Evolutionary conservation across 73 alveolate genomes (phyloP), one percentile per base, ranked within the genome.

Genomic region (Symbiodinium pilosum): DNA sequence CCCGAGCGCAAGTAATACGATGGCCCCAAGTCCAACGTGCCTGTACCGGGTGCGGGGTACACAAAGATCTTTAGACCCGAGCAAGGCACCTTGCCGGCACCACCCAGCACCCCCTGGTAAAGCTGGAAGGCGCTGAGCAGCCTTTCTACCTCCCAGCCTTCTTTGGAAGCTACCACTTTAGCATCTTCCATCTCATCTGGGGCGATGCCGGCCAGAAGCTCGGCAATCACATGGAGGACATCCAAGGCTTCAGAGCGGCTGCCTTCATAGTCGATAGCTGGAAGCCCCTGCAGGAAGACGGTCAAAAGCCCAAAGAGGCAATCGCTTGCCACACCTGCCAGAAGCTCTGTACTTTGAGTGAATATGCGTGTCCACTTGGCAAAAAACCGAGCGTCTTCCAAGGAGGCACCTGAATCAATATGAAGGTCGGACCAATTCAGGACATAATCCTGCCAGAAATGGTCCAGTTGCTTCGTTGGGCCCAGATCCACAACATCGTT

Each of bases 251-350:
- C 97, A 11, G 11, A 4, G 6, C 97, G 97, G 40, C 97, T 83
- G 21, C 81, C 47, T 32, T 91, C 97, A 34, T 91, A 91, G 54
- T 91, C 97, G 47, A 91, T 91, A 32, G 97, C 97, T n/a, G 97
- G 97, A 26, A 91, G 43, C n/a, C 34, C 52, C 54, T 91, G 97
- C 56, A 91, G 52, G 54, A 91, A 59, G 52, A 91, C 97, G 54
- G 97, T 91, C 83, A 91, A 44, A 39, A 91, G 56, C 18, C 97
- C 97, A 36, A 91, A 91, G 56, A 91, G 89, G 89, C 97, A 91
- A 56, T 91, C 81, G 2, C 51, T n/a, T 16, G 97, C 97, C 83
- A 71, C 97, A 0, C 84, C 44, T 68, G 40, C 43, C 73, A 88
- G 71, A 71, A 88, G 43, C 95, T 88, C 86, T 64, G 28, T 16